Evolutionary conservation across 495 filamentous ascomycete species (phyloP).

Genomic region (Podospora pseudopauciseta): DNA sequence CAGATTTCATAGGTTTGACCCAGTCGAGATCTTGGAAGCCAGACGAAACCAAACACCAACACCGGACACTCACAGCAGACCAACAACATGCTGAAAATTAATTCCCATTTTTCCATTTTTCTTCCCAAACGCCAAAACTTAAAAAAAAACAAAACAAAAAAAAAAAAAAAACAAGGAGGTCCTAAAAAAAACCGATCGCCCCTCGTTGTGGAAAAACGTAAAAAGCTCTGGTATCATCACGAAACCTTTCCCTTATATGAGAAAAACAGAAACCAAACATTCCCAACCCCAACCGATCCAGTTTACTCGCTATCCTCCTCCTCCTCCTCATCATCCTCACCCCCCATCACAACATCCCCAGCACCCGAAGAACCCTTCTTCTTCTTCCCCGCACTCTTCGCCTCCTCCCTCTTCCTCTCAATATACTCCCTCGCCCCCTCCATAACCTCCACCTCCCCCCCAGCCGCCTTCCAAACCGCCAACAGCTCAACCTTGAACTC

Average conservation of each 20-base stretch:
- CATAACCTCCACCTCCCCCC: conserved; percentile 57
- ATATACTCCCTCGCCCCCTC: conserved; percentile 27
- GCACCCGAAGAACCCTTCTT: conserved; percentile 20
- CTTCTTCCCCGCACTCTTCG: conserved; percentile 30
- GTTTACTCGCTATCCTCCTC: conserved; percentile 23
- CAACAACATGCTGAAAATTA: not conserved
- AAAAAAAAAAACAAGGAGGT: not conserved
- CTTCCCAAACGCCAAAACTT: not conserved
- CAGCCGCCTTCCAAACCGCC: conserved; percentile 66
- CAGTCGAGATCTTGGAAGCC: too few species aligned
- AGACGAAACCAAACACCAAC: too few species aligned
- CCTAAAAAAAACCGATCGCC: conserved; percentile 15
- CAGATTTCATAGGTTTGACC: too few species aligned
- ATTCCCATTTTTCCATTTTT: not conserved
- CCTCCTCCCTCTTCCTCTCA: conserved; percentile 30
- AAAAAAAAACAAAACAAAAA: not conserved
- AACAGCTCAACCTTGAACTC: conserved; percentile 80
- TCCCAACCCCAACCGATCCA: not conserved
- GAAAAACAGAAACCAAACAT: not conserved
- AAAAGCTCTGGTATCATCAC: conserved; percentile 31
- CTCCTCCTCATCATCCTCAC: conserved; percentile 19
- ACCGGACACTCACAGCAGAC: too few species aligned
- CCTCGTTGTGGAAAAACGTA: conserved; percentile 1
- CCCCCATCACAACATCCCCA: conserved; percentile 7
- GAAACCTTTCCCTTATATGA: conserved; percentile 15